Conservation (phyloP, 2,329 filamentous ascomycete genomes). For the Aspergillus floridensis region DNA sequence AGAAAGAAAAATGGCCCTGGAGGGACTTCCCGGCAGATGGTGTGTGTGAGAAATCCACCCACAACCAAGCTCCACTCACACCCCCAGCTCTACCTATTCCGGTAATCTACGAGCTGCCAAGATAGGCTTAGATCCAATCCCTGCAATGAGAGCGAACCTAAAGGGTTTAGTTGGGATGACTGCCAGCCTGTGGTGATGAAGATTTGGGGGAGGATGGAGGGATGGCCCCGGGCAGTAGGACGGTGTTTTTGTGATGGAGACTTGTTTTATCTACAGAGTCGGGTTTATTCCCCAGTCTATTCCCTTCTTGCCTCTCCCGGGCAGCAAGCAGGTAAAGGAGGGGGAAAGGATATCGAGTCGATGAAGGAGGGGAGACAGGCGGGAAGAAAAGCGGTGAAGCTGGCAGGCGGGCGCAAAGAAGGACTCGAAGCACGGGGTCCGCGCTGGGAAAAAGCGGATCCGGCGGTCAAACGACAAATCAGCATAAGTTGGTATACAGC, state of each 20-base stretch:
- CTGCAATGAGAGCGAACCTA: constrained; percentile 13
- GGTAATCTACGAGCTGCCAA: constrained; percentile 19
- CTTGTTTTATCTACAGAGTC: background rate
- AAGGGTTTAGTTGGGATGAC: constrained; percentile 5
- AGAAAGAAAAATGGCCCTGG: background rate
- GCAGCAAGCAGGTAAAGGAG: background rate
- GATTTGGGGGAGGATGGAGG: too few relatives aligned
- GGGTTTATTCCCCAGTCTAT: background rate
- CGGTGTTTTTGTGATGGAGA: background rate
- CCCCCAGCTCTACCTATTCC: constrained; percentile 9
- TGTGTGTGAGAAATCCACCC: background rate
- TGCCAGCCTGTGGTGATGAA: too few relatives aligned
- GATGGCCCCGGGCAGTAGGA: too few relatives aligned
- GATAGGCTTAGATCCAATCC: constrained; percentile 19
- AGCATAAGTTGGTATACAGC: background rate
- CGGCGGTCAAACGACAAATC: constrained; percentile 9
- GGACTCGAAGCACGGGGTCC: background rate
- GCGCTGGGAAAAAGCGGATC: constrained; percentile 3
- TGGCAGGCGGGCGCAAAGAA: background rate
- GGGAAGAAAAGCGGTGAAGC: constrained; percentile 22
- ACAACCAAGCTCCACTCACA: too few relatives aligned
- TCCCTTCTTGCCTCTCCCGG: background rate
- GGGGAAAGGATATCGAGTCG: background rate
- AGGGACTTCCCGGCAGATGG: background rate
- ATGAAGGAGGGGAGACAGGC: background rate